phyloP scores from a whole-genome alignment of 2,329 filamentous ascomycete genomes.

The Colletotrichum neosansevieriae region DNA sequence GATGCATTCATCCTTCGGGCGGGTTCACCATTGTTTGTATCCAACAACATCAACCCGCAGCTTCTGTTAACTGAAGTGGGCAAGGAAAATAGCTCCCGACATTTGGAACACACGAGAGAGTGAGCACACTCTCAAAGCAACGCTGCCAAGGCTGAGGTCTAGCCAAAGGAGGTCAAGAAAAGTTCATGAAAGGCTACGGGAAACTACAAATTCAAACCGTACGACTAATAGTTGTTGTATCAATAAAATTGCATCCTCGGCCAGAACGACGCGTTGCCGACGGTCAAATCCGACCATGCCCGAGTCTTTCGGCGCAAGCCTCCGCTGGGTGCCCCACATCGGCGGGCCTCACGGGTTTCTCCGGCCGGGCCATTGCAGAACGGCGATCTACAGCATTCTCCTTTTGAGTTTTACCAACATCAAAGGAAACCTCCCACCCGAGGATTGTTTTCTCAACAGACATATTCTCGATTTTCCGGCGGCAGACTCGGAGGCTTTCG shows the following conservation, averaged over 20 bases:
- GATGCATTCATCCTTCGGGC: too few relatives aligned
- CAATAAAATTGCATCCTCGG: background rate
- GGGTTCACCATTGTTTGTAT: too few relatives aligned
- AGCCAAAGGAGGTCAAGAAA: too few relatives aligned
- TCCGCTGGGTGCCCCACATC: background rate
- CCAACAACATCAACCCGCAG: too few relatives aligned
- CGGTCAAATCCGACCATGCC: conserved; percentile 5
- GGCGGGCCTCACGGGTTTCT: background rate
- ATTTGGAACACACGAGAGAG: too few relatives aligned
- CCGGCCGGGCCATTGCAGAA: background rate
- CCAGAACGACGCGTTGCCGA: background rate
- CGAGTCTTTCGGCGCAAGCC: background rate
- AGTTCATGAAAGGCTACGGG: too few relatives aligned
- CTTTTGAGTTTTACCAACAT: conserved; percentile 45
- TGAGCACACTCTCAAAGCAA: too few relatives aligned
- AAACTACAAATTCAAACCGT: too few relatives aligned
- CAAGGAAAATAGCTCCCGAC: too few relatives aligned
- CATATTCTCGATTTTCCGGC: conserved; percentile 41
- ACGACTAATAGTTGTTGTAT: background rate
- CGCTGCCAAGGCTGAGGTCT: too few relatives aligned
- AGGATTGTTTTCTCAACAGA: conserved; percentile 46
- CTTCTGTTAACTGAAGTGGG: too few relatives aligned
- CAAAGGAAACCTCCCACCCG: conserved; percentile 45
- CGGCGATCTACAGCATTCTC: conserved; percentile 30
- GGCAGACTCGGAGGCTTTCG: background rate